Conservation (phyloP, 2,329 filamentous ascomycete genomes). For the Corniculantispora saksenae region DNA sequence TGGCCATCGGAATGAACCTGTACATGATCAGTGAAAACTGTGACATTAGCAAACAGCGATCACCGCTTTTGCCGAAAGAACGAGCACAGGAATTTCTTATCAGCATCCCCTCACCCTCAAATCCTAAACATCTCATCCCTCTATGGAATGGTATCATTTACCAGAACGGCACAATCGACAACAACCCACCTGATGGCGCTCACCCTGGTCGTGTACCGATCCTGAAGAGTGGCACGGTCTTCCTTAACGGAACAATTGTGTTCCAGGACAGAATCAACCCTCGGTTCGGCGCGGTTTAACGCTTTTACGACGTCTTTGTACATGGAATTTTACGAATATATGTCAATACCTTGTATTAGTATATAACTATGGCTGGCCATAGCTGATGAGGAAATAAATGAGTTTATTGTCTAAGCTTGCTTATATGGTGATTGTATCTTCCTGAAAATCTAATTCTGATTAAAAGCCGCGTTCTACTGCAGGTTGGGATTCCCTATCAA, state of each 20-base stretch:
- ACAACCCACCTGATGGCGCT: conserved; percentile 26
- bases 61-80: conserved; percentile 27
- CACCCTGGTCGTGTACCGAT: conserved; percentile 25
- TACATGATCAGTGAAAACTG: conserved; percentile 39
- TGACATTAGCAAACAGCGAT: conserved; percentile 25
- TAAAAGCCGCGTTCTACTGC: not conserved
- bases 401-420: not conserved
- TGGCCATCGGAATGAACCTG: conserved; percentile 33
- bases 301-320: not conserved
- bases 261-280: conserved; percentile 27
- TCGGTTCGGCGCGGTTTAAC: conserved; percentile 3
- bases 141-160: conserved; percentile 34
- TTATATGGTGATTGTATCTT: not conserved
- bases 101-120: not conserved
- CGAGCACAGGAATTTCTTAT: not conserved
- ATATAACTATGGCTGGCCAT: conserved; percentile 8
- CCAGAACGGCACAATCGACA: conserved; percentile 31
- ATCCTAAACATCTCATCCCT: not conserved
- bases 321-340: not conserved
- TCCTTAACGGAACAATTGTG: conserved; percentile 29
- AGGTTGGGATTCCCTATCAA: not conserved
- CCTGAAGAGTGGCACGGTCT: conserved; percentile 29
- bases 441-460: too few species aligned
- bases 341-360: not conserved
- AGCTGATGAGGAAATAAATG: not conserved